Conservation (phyloP, 495 filamentous ascomycete species). For the Aspergillus panamensis region DNA sequence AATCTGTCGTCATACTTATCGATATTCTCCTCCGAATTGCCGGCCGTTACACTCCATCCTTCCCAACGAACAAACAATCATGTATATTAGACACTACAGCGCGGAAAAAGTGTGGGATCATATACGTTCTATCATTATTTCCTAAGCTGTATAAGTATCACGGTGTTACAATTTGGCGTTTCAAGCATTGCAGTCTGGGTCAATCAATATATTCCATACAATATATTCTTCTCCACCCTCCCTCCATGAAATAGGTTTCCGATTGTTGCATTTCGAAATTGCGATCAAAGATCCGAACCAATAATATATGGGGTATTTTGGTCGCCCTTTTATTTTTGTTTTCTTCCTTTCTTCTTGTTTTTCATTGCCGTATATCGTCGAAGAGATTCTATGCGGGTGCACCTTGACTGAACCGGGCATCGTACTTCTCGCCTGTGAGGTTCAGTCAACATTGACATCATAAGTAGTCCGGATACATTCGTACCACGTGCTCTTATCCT, state of each 20-base stretch:
- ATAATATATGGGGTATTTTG: background rate
- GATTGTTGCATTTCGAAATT: background rate
- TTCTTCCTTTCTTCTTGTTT: background rate
- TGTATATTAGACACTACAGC: slow-evolving; percentile 29
- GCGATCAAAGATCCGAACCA: background rate
- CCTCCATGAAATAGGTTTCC: background rate
- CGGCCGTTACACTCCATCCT: background rate
- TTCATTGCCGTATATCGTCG: background rate
- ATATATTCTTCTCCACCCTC: slow-evolving; percentile 8
- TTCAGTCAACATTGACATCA: slow-evolving; percentile 7
- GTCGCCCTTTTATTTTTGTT: background rate
- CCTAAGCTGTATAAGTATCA: slow-evolving; percentile 19
- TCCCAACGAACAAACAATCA: slow-evolving; percentile 18
- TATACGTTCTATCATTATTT: slow-evolving; percentile 4
- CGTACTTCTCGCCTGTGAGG: slow-evolving; percentile 33
- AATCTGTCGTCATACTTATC: background rate
- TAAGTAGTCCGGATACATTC: background rate
- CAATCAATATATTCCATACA: slow-evolving; percentile 25
- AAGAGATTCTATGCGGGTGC: background rate
- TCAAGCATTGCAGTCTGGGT: slow-evolving; percentile 27
- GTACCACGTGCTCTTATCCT: slow-evolving; percentile 31
- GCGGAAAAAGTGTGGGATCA: slow-evolving; percentile 2
- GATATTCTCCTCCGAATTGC: slow-evolving; percentile 1
- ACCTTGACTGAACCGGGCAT: slow-evolving; percentile 29
- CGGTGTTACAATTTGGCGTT: slow-evolving; percentile 30